These are phyloP conservation scores for Melampsora larici-populina DNA, from an alignment of 1,284 basidiomycete species.

Conservation along the genomic window DNA sequence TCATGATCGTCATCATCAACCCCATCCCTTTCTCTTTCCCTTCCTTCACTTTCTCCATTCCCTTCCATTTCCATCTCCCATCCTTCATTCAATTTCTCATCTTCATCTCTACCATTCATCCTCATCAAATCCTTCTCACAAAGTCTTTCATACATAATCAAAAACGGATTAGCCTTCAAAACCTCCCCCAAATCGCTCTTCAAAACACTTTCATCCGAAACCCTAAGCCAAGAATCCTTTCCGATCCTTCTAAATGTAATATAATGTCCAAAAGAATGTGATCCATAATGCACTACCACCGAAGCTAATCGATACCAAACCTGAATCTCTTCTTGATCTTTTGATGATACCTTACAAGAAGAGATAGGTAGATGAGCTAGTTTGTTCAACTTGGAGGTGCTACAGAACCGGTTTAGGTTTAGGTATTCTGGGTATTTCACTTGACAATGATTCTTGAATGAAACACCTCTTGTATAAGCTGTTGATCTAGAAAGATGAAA, in stretches of 20 bases:
- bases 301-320: constrained; percentile 74
- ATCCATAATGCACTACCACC: constrained; percentile 83
- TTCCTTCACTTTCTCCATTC: too few relatives aligned
- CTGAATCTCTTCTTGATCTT: constrained; percentile 55
- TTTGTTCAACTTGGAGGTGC: constrained; percentile 63
- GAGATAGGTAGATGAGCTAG: constrained; percentile 46
- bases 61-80: too few relatives aligned
- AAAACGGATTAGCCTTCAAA: constrained; percentile 70
- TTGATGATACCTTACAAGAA: too few relatives aligned
- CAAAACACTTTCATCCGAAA: constrained; percentile 76
- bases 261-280: constrained; percentile 85
- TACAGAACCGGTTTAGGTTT: constrained; percentile 77
- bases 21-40: too few relatives aligned
- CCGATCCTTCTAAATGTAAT: constrained; percentile 75
- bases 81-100: too few relatives aligned
- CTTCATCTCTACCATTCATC: too few relatives aligned
- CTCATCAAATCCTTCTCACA: too few relatives aligned
- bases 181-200: constrained; percentile 73
- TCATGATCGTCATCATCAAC: too few relatives aligned
- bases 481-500: constrained; percentile 83
- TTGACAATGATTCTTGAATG: constrained; percentile 73
- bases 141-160: constrained; percentile 77
- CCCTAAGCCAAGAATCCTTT: constrained; percentile 68
- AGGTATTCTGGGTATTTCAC: constrained; percentile 79
- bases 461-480: constrained; percentile 67